Evolutionary conservation across 2,329 filamentous ascomycete species (phyloP), one percentile per base, ranked within the genome.

Genomic region (Monosporascus sp.): DNA sequence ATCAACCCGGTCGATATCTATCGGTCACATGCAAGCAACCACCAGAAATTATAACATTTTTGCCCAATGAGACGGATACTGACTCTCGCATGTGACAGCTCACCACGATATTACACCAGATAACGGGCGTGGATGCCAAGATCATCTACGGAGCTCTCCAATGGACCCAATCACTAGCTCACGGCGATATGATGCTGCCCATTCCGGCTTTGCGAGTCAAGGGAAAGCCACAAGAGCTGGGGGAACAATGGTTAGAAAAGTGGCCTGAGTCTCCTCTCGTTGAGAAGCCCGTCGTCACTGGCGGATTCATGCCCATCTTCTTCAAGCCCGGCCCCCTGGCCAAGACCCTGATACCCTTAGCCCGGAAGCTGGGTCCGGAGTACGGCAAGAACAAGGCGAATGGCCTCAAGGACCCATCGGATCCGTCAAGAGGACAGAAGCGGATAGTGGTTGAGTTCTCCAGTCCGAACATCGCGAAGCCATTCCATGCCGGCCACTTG

Each of bases 191-290:
- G 62, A 81, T 89, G 51, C 73, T 96, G 47, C 86, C 90, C 8
- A 84, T 90, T 8, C 88, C 91, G 17, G 88, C 89, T n/a, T 79
- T 96, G 58, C 80, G 90, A 57, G 72, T 93, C 64, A 93, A 88
- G 73, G 85, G 85, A 69, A 88, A 88, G 68, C 84, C 85, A 11
- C 74, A 77, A 56, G 82, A 81, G 60, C 73, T 88, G 50, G 84
- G 80, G 14, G 70, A 74, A 57, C 79, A 88, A 65, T 87, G 84
- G 82, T 74, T 75, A 37, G 74, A 74, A 37, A 81, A 86, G 81
- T 91, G 90, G 70, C 87, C 88, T 50, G 83, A 88, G 57, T 88
- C 86, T 57, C 82, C 87, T 20, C 78, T 95, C 26, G 78, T 94
- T 57, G 80, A 87, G 61, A 86, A 86, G 68, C 89, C 89, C 17